Conservation (phyloP, 2,329 filamentous ascomycete species). For the Fusarium tricinctum region DNA sequence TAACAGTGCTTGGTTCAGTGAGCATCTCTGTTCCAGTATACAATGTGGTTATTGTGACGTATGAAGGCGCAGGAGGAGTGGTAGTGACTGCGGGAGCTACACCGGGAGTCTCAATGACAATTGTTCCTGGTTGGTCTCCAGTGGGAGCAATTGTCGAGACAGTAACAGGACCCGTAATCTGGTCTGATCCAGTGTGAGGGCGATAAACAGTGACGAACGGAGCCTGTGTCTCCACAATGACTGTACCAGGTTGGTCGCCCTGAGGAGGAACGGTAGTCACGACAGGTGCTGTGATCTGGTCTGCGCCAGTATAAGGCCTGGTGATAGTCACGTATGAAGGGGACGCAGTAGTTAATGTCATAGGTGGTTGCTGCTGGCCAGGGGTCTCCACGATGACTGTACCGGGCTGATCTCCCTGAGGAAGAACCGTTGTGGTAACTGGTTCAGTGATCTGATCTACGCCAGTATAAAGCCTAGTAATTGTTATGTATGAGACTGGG, state of each 20-base stretch:
- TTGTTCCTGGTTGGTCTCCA: conserved; percentile 26
- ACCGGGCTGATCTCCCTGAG: conserved; percentile 29
- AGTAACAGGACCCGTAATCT: conserved; percentile 29
- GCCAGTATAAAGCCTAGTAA: conserved; percentile 31
- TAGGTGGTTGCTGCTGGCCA: neutral
- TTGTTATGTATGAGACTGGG: conserved; percentile 24
- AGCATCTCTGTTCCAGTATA: conserved; percentile 29
- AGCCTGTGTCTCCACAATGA: conserved; percentile 30
- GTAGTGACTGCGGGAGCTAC: conserved; percentile 22
- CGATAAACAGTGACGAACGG: conserved; percentile 20
- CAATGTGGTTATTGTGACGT: conserved; percentile 24
- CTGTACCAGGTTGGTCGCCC: conserved; percentile 26
- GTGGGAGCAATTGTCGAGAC: conserved; percentile 27
- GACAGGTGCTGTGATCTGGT: conserved; percentile 13
- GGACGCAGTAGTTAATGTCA: neutral
- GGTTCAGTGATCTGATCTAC: conserved; percentile 13
- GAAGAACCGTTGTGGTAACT: conserved; percentile 21
- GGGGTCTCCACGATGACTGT: conserved; percentile 34
- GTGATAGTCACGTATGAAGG: conserved; percentile 32
- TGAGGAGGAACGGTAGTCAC: conserved; percentile 22
- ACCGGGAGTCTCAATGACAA: conserved; percentile 24
- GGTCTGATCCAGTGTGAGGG: conserved; percentile 18
- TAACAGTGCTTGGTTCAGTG: conserved; percentile 22
- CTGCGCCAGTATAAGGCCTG: conserved; percentile 16
- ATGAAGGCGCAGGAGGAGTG: conserved; percentile 24